Evolutionary conservation across 2,329 filamentous ascomycete genomes (phyloP).

Genomic region (Aspergillus pseudoglaucus): DNA sequence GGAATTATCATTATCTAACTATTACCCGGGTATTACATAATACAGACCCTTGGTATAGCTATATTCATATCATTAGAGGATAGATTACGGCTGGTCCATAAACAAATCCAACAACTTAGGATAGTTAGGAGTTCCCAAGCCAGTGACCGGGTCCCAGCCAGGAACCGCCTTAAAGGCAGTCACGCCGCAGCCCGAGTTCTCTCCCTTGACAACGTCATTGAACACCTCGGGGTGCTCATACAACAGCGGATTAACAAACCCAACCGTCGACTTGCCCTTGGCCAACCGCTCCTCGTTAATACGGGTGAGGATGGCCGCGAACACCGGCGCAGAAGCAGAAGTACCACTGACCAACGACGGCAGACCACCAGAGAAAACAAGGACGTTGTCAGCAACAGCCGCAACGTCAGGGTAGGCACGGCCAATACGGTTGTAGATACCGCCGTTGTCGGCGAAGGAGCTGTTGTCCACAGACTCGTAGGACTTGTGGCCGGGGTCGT

Average conservation of each 20-base stretch:
- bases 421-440: conserved; percentile 30
- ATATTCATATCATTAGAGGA: neutral
- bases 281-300: conserved; percentile 50
- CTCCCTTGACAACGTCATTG: conserved; percentile 25
- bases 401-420: conserved; percentile 32
- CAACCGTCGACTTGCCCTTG: conserved; percentile 44
- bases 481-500: conserved; percentile 20
- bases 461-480: conserved; percentile 27
- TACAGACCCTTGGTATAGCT: no score
- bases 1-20: neutral
- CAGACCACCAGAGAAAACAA: conserved; percentile 20
- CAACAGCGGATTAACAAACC: conserved; percentile 47
- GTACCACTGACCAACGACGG: conserved; percentile 23
- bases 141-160: conserved; percentile 31
- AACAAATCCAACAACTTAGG: conserved; percentile 27
- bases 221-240: conserved; percentile 27
- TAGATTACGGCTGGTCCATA: conserved; percentile 10
- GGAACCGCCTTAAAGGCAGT: conserved; percentile 20
- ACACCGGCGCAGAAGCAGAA: conserved; percentile 47
- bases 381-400: conserved; percentile 31
- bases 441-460: conserved; percentile 20
- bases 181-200: conserved; percentile 25
- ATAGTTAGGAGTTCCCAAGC: conserved; percentile 29
- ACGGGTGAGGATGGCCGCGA: conserved; percentile 50
- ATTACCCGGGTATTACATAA: neutral